phyloP scores from a whole-genome alignment of 2,329 filamentous ascomycete species.

The Sporothrix dimorphospora region DNA sequence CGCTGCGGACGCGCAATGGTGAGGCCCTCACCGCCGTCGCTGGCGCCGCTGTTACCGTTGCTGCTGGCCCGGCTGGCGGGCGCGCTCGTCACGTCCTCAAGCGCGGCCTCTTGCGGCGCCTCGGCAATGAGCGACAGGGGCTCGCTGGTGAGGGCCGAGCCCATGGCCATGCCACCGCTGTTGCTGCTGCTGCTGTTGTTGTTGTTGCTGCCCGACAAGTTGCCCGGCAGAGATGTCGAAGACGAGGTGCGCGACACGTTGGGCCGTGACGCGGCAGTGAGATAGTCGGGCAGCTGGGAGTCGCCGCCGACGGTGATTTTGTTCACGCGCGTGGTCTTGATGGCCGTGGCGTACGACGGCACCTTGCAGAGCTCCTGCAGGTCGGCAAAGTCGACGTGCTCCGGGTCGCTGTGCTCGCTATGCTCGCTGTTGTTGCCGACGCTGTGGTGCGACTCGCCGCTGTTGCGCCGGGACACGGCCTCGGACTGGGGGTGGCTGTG shows the following conservation, averaged over 20 bases:
- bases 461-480: conserved; percentile 57
- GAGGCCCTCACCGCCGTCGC: neutral
- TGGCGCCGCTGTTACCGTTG: conserved; percentile 7
- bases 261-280: conserved; percentile 52
- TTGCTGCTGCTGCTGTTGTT: neutral
- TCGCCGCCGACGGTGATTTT: conserved; percentile 52
- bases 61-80: neutral
- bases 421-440: conserved; percentile 42
- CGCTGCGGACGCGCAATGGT: conserved; percentile 21
- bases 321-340: conserved; percentile 62
- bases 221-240: neutral
- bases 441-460: conserved; percentile 52
- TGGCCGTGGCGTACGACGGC: conserved; percentile 75
- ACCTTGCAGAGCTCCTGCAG: conserved; percentile 71
- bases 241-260: conserved; percentile 56
- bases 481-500: conserved; percentile 41
- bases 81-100: neutral
- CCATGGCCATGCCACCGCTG: neutral
- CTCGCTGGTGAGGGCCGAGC: conserved; percentile 25
- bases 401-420: conserved; percentile 43
- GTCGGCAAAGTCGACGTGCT: conserved; percentile 61
- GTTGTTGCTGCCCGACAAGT: neutral
- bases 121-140: conserved; percentile 41
- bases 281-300: conserved; percentile 66
- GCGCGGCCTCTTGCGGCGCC: conserved; percentile 31